Percentiles rank a stretch among this genome's conserved stretches.
phyloP scores from a whole-genome alignment of 768 basidiomycete genomes.

The Suillus bovinus region DNA sequence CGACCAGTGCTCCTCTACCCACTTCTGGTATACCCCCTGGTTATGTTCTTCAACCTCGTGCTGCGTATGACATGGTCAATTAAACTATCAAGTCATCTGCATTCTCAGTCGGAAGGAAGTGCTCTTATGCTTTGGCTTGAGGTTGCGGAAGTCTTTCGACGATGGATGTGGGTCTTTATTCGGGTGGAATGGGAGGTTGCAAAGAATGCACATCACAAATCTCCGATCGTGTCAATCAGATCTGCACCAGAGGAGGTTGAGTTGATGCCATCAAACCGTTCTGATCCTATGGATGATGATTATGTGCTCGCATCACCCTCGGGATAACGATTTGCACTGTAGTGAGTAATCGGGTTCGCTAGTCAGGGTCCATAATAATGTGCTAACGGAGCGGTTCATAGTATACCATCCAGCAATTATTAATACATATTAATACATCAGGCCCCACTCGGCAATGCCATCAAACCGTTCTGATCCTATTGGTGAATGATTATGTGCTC shows the following conservation, averaged over 20 bases:
- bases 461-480: conserved; percentile 14
- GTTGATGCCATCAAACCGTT: conserved; percentile 15
- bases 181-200: conserved; percentile 96
- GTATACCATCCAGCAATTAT: not conserved
- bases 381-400: not conserved
- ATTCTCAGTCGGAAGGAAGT: conserved; percentile 76
- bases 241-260: conserved; percentile 15
- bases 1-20: conserved; percentile 77
- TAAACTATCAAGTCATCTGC: conserved; percentile 85
- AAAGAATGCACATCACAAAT: conserved; percentile 43
- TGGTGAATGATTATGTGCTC: conserved; percentile 20
- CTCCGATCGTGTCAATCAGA: conserved; percentile 8
- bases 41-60: conserved; percentile 79
- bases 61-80: conserved; percentile 93
- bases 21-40: conserved; percentile 80
- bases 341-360: conserved; percentile 16
- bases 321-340: conserved; percentile 6
- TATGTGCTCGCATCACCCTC: conserved; percentile 7
- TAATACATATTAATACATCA: not conserved
- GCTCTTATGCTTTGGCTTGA: conserved; percentile 88
- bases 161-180: conserved; percentile 99
- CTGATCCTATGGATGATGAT: conserved; percentile 22
- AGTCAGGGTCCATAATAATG: conserved; percentile 3
- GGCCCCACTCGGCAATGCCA: not conserved
- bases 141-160: conserved; percentile 80